Percentiles rank a stretch among this genome's conserved stretches.
These are phyloP conservation scores for Paramecium caudatum DNA, from an alignment of 73 alveolate species.

Conservation along the genomic window DNA sequence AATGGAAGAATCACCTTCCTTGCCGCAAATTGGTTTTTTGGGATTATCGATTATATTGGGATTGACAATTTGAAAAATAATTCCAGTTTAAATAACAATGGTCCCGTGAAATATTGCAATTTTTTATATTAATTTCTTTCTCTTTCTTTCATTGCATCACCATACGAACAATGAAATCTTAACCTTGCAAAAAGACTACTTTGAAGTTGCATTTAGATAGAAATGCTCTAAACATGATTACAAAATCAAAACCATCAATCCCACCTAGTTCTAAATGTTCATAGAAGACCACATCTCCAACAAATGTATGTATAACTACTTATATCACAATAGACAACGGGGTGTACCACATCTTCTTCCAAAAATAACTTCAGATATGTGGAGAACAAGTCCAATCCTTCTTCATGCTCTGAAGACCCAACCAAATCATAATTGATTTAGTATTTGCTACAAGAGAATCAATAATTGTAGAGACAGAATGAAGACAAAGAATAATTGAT, in stretches of 20 bases:
- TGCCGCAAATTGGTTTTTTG: constrained; percentile 21
- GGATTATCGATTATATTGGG: background rate
- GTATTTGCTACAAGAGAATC: constrained; percentile 26
- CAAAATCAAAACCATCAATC: background rate
- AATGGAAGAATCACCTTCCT: constrained; percentile 10
- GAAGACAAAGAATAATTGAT: constrained; percentile 37
- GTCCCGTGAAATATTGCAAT: background rate
- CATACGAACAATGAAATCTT: constrained; percentile 7
- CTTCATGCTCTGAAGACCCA: background rate
- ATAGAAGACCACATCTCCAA: background rate
- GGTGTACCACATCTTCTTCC: constrained; percentile 37
- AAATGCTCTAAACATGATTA: background rate
- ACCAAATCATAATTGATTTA: constrained; percentile 14
- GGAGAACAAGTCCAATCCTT: background rate
- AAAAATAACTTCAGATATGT: background rate
- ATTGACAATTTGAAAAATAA: constrained; percentile 11
- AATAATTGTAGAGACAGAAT: constrained; percentile 1
- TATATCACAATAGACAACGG: background rate
- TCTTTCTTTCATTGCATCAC: constrained; percentile 5
- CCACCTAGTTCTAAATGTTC: constrained; percentile 66
- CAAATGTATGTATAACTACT: background rate
- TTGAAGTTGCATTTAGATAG: background rate
- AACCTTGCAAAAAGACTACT: background rate
- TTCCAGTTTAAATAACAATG: constrained; percentile 3
- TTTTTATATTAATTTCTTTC: constrained; percentile 44